Conservation (phyloP, 1,284 basidiomycete genomes). For the Cerioporus squamosus region DNA sequence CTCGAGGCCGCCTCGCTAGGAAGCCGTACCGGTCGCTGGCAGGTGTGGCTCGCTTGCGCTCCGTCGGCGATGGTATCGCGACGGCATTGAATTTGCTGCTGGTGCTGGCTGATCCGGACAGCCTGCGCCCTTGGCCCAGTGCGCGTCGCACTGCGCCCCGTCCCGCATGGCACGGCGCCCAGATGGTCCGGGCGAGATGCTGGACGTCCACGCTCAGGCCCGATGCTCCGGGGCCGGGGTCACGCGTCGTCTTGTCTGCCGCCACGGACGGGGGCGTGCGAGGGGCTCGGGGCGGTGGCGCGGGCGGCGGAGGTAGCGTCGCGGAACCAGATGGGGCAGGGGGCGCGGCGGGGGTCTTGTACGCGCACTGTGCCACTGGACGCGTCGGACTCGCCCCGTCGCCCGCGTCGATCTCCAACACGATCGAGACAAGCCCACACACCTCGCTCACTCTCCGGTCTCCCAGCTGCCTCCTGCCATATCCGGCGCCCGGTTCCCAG, state of each 20-base stretch:
- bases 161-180: slow-evolving; percentile 21
- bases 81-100: neutral
- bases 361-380: neutral
- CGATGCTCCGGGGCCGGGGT: slow-evolving; percentile 16
- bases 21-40: neutral
- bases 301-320: slow-evolving; percentile 8
- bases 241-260: slow-evolving; percentile 17
- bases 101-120: slow-evolving; percentile 13
- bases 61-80: neutral
- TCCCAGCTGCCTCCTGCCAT: slow-evolving; percentile 15
- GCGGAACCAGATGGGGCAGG: slow-evolving; percentile 21
- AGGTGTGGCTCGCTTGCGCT: neutral
- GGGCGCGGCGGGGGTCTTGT: slow-evolving; percentile 5
- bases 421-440: slow-evolving; percentile 22
- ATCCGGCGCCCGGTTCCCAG: neutral
- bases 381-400: neutral
- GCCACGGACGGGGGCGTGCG: neutral
- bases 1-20: slow-evolving; percentile 3
- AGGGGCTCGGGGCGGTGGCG: neutral
- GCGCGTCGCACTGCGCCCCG: slow-evolving; percentile 2
- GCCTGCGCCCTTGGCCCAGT: neutral
- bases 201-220: slow-evolving; percentile 22
- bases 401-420: slow-evolving; percentile 24
- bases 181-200: slow-evolving; percentile 22
- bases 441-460: slow-evolving; percentile 17